Conservation (phyloP, 2,329 filamentous ascomycete genomes). For the Phialophora chinensis region DNA sequence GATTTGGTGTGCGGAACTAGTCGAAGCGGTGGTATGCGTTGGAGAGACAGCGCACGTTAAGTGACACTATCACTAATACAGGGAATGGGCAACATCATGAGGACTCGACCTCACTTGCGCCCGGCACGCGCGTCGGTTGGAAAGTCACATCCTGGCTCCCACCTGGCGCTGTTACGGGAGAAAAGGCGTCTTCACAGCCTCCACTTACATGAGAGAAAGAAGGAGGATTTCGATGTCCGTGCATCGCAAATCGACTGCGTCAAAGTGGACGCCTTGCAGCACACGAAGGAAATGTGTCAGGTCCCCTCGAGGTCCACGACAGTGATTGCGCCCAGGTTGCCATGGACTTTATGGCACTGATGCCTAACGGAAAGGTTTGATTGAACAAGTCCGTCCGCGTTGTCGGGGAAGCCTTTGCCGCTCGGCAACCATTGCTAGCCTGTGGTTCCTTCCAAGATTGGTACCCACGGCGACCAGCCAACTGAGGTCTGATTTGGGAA, state of each 20-base stretch:
- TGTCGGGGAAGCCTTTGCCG: conserved; percentile 1
- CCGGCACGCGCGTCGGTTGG: background rate
- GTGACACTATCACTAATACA: background rate
- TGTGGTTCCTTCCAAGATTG: background rate
- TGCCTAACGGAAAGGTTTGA: background rate
- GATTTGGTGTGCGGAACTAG: background rate
- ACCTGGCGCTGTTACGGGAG: background rate
- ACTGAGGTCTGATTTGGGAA: background rate
- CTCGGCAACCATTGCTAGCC: background rate
- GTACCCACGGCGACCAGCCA: background rate
- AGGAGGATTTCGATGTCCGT: background rate
- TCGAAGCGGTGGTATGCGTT: background rate
- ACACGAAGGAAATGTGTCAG: background rate
- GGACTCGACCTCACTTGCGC: background rate
- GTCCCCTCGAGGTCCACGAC: background rate
- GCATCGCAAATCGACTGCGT: background rate
- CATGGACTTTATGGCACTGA: background rate
- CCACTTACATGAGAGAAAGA: background rate
- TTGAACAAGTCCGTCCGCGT: background rate
- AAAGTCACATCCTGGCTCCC: background rate
- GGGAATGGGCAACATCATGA: background rate
- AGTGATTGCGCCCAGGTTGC: background rate
- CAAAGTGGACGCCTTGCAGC: background rate
- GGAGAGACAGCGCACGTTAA: background rate
- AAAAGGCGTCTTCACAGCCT: background rate